Percentiles rank a stretch among this genome's conserved stretches.
These are phyloP conservation scores for Alternaria conjuncta DNA, from an alignment of 2,329 filamentous ascomycete species.

Conservation along the genomic window DNA sequence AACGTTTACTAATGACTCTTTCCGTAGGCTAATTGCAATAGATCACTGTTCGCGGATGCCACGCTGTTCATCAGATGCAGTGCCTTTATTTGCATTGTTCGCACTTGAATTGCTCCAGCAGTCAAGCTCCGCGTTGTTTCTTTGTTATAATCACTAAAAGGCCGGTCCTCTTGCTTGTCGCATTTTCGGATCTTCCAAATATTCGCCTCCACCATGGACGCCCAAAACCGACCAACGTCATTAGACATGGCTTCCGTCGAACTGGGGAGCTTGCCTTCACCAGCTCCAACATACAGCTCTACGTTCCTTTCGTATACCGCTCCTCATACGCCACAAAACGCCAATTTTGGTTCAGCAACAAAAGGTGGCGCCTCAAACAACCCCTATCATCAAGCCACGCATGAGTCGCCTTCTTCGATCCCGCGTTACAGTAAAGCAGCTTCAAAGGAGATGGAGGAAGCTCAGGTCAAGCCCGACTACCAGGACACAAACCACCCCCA, in stretches of 20 bases:
- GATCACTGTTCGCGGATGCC: background rate
- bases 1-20: background rate
- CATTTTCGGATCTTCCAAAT: background rate
- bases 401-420: background rate
- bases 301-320: slow-evolving; percentile 11
- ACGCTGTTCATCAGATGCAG: background rate
- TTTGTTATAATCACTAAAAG: background rate
- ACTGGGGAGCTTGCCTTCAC: slow-evolving; percentile 16
- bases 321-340: slow-evolving; percentile 1
- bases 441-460: background rate
- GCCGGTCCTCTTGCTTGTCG: background rate
- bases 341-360: background rate
- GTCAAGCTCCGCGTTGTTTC: background rate
- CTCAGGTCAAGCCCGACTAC: slow-evolving; percentile 12
- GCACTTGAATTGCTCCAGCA: background rate
- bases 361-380: background rate
- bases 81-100: background rate
- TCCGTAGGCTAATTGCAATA: background rate
- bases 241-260: slow-evolving; percentile 23
- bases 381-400: background rate
- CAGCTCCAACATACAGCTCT: slow-evolving; percentile 33
- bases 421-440: background rate
- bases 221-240: slow-evolving; percentile 14
- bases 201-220: slow-evolving; percentile 8
- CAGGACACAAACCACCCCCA: slow-evolving; percentile 15